Base-by-base conservation (phyloP, 257 asterid species). In the Craterostigma plantagineum region DNA sequence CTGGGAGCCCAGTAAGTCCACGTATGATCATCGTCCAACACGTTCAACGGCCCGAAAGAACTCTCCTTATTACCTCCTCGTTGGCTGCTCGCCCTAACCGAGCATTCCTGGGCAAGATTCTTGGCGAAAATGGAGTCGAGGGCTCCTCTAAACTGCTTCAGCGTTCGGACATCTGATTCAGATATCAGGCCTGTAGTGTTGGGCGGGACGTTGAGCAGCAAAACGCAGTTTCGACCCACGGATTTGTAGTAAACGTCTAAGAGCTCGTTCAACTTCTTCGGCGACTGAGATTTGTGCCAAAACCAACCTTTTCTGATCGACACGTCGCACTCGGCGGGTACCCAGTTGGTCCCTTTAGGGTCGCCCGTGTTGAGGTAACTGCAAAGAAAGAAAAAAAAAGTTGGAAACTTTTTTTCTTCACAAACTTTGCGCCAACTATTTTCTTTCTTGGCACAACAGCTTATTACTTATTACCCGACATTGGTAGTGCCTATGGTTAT, bases 251-350 rank as follows among this genome's bases (percentile, higher is more conserved):
- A 87, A 14, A 79, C 75, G 13, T 79, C 65, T 0, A 87, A 72
- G 0, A 87, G 63, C 34, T 76, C 53, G 14, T 50, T 57, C 0
- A 82, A 68, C 41, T 18, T 66, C 59, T 79, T 87, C 12, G 98
- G 95, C 15, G 73, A 18, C 57, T 87, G 52, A 7, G 79, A 59
- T 57, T 76, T 76, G 10, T 87, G 98, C 98, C 93, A 87, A 62
- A 87, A 87, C 98, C 95, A 87, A 6, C 95, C 91, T 8, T 27
- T 9, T 52, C 98, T 59, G 34, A 87, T 74, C 13, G 98, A 87
- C 33, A 87, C 92, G 48, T 87, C 98, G 30, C 98, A 87, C 52
- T 87, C 98, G 16, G 98, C 73, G 0, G 98, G 98, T 38, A 87
- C 8, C 98, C 98, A 87, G 13, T 79, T 68, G 0, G 70, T 70